Evolutionary conservation across 805 yeast species (phyloP), one percentile per base, ranked within the genome.

Genomic region (Kockiozyma suomiensis): DNA sequence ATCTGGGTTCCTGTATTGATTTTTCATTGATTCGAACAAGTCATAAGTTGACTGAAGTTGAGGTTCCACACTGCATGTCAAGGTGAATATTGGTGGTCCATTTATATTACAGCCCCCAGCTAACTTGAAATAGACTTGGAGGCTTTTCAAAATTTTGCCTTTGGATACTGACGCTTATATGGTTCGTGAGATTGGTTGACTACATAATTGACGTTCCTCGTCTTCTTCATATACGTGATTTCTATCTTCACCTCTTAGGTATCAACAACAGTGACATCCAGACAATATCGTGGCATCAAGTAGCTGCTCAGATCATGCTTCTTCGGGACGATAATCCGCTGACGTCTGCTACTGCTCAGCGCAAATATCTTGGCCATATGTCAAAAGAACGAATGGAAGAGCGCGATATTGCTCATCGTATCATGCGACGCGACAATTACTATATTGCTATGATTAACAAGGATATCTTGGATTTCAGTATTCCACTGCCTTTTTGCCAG

Each of bases 351-450:
- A 54, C 64, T 12, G 58, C 60, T 13, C 54, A 57, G 17, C 53
- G 65, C n/a, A 54, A 56, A 28, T 54, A 56, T n/a, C 40, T 58
- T 4, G 63, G 67, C 15, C 55, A 62, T 73, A 76, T 82, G 61
- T 84, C 91, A 0, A 88, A 87, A 69, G 82, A 84, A 53, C 79
- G 92, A 64, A 79, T 94, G 54, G 93, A 89, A 69, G 96, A 98
- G 3, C 97, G 92, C 72, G 94, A 87, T 69, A 89, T 94, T 53
- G 98, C 97, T 13, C 96, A 94, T 71, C 79, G 99, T 59, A 88
- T 94, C 58, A 92, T 94, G 99, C 79, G 99, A 61, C 89, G 86
- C 66, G 99, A 94, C 62, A 94, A 94, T 71, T 94, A 92, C 72
- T 80, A 91, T 79, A 90, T 94, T 70, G 97, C 97, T 0, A 74